Evolutionary conservation across 352 stramenopile genomes (phyloP), one percentile per base, ranked within the genome.

Genomic region (Phytophthora uliginosa): DNA sequence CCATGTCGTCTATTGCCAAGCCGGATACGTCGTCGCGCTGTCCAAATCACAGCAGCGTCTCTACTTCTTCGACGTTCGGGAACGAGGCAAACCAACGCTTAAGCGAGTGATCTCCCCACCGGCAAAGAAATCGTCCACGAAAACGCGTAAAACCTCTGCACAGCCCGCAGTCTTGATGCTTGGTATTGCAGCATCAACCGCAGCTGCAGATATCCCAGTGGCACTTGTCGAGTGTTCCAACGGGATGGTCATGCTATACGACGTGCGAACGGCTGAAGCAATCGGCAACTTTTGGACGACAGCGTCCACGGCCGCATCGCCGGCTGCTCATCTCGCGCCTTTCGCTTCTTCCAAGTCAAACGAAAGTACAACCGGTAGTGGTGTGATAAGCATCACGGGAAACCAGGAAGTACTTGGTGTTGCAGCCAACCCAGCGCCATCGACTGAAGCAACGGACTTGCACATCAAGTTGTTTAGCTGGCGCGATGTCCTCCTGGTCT

Each of bases 181-280:
- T 4, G 67, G 48, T 13, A 28, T 90, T 13, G 69, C 64, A 17
- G 2, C 48, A 4, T 56, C 63, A 20, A 64, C 74, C 18, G 47
- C 24, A 8, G 31, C 51, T 3, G 47, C 87, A 47, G 75, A 82
- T 47, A 12, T 91, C 15, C 84, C 82, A 2, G 12, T 91, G 18
- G 77, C 58, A 2, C 61, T 88, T 0, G 50, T 91, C 7, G 63
- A 69, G 18, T 90, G 77, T 57, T 91, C 82, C 36, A 89, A 75
- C 28, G 84, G 84, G 7, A 81, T 79, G 28, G 55, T 74, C 13
- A 33, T 90, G 56, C 56, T 90, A 1, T 86, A 86, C 58, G 81
- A 93, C 24, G 59, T 83, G 18, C 78, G 81, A 45, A 79, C 61
- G 4, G 82, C 73, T 10, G 71, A 82, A 17, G 84, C 82, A 0